Conservation (phyloP, 441 rosid genomes). For the Eruca vesicaria region DNA sequence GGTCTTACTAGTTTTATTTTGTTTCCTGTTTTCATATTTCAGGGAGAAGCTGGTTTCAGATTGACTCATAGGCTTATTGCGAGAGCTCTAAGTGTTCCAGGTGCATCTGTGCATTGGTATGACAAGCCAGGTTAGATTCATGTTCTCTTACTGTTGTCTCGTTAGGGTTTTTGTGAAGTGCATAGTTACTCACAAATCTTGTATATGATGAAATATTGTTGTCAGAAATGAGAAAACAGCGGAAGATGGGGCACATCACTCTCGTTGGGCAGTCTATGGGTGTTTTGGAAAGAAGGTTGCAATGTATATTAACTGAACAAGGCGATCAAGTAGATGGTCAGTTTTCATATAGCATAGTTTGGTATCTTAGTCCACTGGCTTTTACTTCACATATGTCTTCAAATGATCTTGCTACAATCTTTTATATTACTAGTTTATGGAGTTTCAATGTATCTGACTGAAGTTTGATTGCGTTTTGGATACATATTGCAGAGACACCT, state of each 20-base stretch:
- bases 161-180: too few species aligned
- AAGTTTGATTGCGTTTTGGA: slow-evolving; percentile 21
- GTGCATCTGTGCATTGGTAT: slow-evolving; percentile 95
- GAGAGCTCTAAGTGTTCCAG: slow-evolving; percentile 66
- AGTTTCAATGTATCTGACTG: not conserved
- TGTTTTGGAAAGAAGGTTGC: slow-evolving; percentile 57
- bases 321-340: slow-evolving; percentile 28
- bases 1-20: not conserved
- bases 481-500: slow-evolving; percentile 55
- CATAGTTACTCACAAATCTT: slow-evolving; percentile 14
- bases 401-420: too few species aligned
- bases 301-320: slow-evolving; percentile 53
- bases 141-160: not conserved
- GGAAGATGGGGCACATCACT: slow-evolving; percentile 96
- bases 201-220: not conserved
- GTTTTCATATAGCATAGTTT: slow-evolving; percentile 3
- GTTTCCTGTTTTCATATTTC: slow-evolving; percentile 4
- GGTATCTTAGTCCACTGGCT: not conserved
- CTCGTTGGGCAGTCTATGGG: slow-evolving; percentile 72
- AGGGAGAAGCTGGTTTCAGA: slow-evolving; percentile 85
- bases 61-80: slow-evolving; percentile 65
- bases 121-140: slow-evolving; percentile 82
- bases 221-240: slow-evolving; percentile 88
- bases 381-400: too few species aligned
- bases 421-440: too few species aligned